Evolutionary conservation across 164 flowering plant species (phyloP).

Genomic region (Cinnamomum chago): DNA sequence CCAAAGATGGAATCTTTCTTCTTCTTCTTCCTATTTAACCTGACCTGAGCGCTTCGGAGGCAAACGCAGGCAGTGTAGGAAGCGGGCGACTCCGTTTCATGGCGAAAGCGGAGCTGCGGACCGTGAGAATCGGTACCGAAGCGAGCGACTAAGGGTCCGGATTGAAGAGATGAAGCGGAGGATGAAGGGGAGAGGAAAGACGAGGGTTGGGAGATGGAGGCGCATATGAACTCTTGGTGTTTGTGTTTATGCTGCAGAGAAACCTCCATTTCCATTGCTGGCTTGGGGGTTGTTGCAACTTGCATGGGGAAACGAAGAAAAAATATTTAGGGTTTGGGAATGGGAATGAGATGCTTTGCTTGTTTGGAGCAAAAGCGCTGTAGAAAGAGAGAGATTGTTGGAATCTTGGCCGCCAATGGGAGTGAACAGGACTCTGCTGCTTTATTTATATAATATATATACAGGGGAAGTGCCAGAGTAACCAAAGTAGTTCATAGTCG

Average conservation of each 20-base stretch:
- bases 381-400: too few species aligned
- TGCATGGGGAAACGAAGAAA: too few species aligned
- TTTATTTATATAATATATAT: too few species aligned
- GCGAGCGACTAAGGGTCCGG: conserved; percentile 39
- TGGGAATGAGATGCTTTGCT: too few species aligned
- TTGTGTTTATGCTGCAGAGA: conserved; percentile 29
- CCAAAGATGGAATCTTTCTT: not conserved
- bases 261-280: conserved; percentile 31
- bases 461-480: too few species aligned
- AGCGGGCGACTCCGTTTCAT: conserved; percentile 27
- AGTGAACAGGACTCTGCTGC: too few species aligned
- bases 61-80: conserved; percentile 25
- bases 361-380: too few species aligned
- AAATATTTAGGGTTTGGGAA: too few species aligned
- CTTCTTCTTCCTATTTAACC: not conserved
- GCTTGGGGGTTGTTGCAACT: too few species aligned
- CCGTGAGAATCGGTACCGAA: conserved; percentile 36
- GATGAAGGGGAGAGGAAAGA: conserved; percentile 20
- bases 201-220: conserved; percentile 44
- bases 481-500: too few species aligned
- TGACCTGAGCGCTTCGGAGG: conserved; percentile 49
- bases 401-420: too few species aligned
- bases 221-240: conserved; percentile 43
- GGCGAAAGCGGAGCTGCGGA: conserved; percentile 43
- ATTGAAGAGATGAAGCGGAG: not conserved